phyloP scores from a whole-genome alignment of 2,329 filamentous ascomycete species.

The Grosmannia huntii region DNA sequence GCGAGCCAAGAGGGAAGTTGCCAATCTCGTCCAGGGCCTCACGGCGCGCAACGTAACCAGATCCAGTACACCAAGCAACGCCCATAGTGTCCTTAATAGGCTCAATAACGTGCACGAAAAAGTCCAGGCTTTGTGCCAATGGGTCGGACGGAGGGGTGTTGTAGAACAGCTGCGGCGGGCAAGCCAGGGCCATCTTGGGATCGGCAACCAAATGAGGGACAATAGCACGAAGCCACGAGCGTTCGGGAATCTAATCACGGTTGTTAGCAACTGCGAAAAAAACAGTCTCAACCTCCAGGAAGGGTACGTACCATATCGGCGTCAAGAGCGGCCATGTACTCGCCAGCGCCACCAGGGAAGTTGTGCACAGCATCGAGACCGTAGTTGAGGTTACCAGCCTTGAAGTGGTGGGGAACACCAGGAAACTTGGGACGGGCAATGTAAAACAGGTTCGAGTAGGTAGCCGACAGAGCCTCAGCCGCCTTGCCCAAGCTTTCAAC shows the following conservation, averaged over 20 bases:
- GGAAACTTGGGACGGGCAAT: slow-evolving; percentile 35
- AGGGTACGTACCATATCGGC: slow-evolving; percentile 41
- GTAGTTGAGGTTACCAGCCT: slow-evolving; percentile 52
- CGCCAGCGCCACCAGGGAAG: slow-evolving; percentile 38
- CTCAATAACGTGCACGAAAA: slow-evolving; percentile 41
- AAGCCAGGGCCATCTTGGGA: slow-evolving; percentile 41
- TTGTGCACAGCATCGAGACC: slow-evolving; percentile 37
- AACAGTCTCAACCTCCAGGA: not conserved
- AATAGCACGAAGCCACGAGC: slow-evolving; percentile 43
- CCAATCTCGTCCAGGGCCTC: slow-evolving; percentile 46
- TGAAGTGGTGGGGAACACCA: slow-evolving; percentile 42
- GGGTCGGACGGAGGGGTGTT: slow-evolving; percentile 46
- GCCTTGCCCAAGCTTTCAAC: slow-evolving; percentile 24
- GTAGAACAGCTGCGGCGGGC: slow-evolving; percentile 49
- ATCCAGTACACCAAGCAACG: slow-evolving; percentile 49
- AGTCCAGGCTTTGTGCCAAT: slow-evolving; percentile 42
- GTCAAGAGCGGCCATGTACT: slow-evolving; percentile 49
- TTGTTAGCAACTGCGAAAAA: not conserved
- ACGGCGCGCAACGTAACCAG: slow-evolving; percentile 46
- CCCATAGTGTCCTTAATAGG: slow-evolving; percentile 34
- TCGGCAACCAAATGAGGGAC: slow-evolving; percentile 44
- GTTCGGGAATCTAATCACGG: slow-evolving; percentile 35
- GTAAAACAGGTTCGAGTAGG: slow-evolving; percentile 38
- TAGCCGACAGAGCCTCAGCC: slow-evolving; percentile 22
- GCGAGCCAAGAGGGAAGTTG: slow-evolving; percentile 45